A percentile compares a stretch with the other conserved stretches of the same genome.
These are phyloP conservation scores for Themeda triandra DNA, from an alignment of 176 grass and related monocot species.

Conservation along the genomic window DNA sequence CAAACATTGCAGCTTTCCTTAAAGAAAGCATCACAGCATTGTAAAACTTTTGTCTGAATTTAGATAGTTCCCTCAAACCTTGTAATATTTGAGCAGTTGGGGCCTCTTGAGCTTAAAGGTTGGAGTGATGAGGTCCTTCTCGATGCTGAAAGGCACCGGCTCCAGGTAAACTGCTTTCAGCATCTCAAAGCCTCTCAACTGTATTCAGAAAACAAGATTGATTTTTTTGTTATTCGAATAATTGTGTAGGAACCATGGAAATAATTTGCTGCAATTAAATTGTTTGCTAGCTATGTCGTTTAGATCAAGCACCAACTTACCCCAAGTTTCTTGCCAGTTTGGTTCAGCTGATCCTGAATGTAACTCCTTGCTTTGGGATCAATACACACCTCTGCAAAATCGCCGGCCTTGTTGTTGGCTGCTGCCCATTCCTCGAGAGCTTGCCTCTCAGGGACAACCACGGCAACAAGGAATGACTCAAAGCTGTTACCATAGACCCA, in stretches of 20 bases:
- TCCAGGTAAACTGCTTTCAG: conserved; percentile 76
- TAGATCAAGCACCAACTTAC: conserved; percentile 4
- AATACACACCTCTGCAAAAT: conserved; percentile 59
- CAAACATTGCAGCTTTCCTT: background rate
- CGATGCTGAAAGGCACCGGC: conserved; percentile 75
- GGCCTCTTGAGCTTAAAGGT: conserved; percentile 96
- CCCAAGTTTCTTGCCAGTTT: conserved; percentile 58
- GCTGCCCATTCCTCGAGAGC: conserved; percentile 70
- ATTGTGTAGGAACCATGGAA: background rate
- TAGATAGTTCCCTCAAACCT: conserved; percentile 35
- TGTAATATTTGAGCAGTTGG: conserved; percentile 81
- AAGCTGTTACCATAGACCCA: conserved; percentile 98
- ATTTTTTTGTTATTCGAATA: background rate
- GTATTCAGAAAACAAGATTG: conserved; percentile 4
- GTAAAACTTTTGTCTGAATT: background rate
- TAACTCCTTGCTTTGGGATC: conserved; percentile 63
- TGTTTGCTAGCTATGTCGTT: background rate
- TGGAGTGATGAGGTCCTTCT: conserved; percentile 83
- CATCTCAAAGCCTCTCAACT: conserved; percentile 99
- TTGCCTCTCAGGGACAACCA: conserved; percentile 83
- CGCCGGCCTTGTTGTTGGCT: conserved; percentile 38
- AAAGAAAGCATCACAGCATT: background rate
- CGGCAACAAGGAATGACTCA: conserved; percentile 82
- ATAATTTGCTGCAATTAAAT: background rate
- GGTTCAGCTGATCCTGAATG: conserved; percentile 73